These are phyloP conservation scores for Skeletonema grethae DNA, from an alignment of 108 stramenopile genomes.

Conservation along the genomic window DNA sequence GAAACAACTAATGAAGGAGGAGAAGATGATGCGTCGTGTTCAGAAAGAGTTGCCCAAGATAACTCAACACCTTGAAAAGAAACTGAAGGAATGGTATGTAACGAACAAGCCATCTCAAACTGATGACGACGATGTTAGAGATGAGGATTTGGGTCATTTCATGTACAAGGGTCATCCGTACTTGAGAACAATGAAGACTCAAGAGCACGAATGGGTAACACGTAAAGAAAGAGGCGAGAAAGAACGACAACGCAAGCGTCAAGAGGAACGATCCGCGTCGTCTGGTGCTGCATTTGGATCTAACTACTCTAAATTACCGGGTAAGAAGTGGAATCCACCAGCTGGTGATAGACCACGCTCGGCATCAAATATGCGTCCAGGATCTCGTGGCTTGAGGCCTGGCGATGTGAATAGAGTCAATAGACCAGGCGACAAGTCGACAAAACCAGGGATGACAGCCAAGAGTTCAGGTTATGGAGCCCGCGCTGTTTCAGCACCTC, in stretches of 20 bases:
- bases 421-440: slow-evolving; percentile 22
- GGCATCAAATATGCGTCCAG: slow-evolving; percentile 27
- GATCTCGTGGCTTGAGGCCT: slow-evolving; percentile 8
- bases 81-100: slow-evolving; percentile 71
- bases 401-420: slow-evolving; percentile 32
- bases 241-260: slow-evolving; percentile 74
- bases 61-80: slow-evolving; percentile 60
- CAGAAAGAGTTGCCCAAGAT: slow-evolving; percentile 83
- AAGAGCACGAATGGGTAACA: slow-evolving; percentile 81
- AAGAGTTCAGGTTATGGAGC: slow-evolving; percentile 12
- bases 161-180: slow-evolving; percentile 71
- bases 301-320: slow-evolving; percentile 38
- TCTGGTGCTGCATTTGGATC: slow-evolving; percentile 32
- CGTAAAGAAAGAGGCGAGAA: slow-evolving; percentile 77
- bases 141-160: slow-evolving; percentile 56
- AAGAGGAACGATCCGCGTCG: slow-evolving; percentile 53
- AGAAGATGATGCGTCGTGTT: slow-evolving; percentile 90
- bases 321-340: slow-evolving; percentile 18
- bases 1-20: slow-evolving; percentile 91
- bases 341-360: slow-evolving; percentile 18
- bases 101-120: slow-evolving; percentile 29
- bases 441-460: slow-evolving; percentile 2
- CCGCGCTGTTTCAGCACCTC: slow-evolving; percentile 35
- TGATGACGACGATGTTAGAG: slow-evolving; percentile 46
- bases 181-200: slow-evolving; percentile 62